Evolutionary conservation across 495 filamentous ascomycete species (phyloP).

Genomic region (Podospora sp.): DNA sequence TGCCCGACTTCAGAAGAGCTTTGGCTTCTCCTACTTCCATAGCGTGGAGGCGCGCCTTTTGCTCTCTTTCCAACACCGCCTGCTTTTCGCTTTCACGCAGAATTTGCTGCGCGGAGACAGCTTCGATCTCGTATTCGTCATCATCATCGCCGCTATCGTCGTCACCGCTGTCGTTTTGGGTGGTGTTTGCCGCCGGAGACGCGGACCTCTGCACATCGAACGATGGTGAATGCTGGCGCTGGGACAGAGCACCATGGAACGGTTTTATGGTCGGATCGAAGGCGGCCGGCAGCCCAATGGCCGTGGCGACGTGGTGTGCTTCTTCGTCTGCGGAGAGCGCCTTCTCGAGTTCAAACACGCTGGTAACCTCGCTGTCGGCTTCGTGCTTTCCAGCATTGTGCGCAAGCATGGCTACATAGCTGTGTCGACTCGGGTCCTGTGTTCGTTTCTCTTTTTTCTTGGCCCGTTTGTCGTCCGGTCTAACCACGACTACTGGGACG

Average conservation of each 20-base stretch:
- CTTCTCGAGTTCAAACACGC: slow-evolving; percentile 51
- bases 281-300: slow-evolving; percentile 63
- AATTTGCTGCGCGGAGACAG: slow-evolving; percentile 40
- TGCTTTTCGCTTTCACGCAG: slow-evolving; percentile 24
- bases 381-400: slow-evolving; percentile 62
- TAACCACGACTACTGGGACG: slow-evolving; percentile 94
- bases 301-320: slow-evolving; percentile 70
- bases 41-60: slow-evolving; percentile 55
- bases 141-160: slow-evolving; percentile 56
- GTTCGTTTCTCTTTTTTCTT: slow-evolving; percentile 91
- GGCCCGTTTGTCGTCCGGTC: slow-evolving; percentile 83
- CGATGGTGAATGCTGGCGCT: slow-evolving; percentile 35
- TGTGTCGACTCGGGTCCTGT: slow-evolving; percentile 74
- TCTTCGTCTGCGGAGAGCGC: slow-evolving; percentile 60
- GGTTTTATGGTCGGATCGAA: slow-evolving; percentile 60
- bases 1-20: slow-evolving; percentile 42
- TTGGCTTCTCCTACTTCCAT: slow-evolving; percentile 60
- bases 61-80: slow-evolving; percentile 35
- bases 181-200: slow-evolving; percentile 26
- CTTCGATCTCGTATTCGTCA: slow-evolving; percentile 56
- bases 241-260: slow-evolving; percentile 36
- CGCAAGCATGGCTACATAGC: slow-evolving; percentile 79
- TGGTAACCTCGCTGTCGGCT: slow-evolving; percentile 50
- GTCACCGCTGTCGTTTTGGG: slow-evolving; percentile 43
- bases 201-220: slow-evolving; percentile 28